Percentiles rank a stretch among this genome's conserved stretches.
Evolutionary conservation across 345 rosid species (phyloP).

Genomic region (Durio zibethinus): DNA sequence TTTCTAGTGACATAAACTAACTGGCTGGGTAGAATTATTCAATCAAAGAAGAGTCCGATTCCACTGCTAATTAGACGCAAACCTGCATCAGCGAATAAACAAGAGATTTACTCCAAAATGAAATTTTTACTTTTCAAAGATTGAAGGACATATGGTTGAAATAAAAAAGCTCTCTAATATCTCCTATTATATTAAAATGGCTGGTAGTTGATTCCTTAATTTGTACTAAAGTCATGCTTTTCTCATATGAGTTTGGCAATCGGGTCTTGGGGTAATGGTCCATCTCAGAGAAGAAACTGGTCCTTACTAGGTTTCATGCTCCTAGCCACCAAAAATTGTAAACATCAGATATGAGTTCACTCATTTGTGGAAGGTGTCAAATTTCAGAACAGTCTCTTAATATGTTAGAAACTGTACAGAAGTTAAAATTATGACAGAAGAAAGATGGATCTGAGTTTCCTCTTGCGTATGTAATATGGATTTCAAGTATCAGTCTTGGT

Average conservation of each 20-base stretch:
- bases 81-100: neutral
- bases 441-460: neutral
- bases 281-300: neutral
- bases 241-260: neutral
- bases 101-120: neutral
- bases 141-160: neutral
- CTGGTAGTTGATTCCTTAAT: neutral
- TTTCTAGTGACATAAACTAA: neutral
- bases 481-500: neutral
- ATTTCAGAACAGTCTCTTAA: neutral
- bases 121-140: neutral
- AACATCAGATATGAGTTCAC: neutral
- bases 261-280: neutral
- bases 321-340: neutral
- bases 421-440: neutral
- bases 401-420: neutral
- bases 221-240: neutral
- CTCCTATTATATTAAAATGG: neutral
- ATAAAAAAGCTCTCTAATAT: neutral
- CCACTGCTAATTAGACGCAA: neutral
- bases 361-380: conserved; percentile 1
- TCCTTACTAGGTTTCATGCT: neutral
- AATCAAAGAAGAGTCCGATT: neutral
- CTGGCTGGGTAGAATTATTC: neutral
- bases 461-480: neutral